Evolutionary conservation across 345 rosid species (phyloP).

Genomic region (Orychophragmus violaceus): DNA sequence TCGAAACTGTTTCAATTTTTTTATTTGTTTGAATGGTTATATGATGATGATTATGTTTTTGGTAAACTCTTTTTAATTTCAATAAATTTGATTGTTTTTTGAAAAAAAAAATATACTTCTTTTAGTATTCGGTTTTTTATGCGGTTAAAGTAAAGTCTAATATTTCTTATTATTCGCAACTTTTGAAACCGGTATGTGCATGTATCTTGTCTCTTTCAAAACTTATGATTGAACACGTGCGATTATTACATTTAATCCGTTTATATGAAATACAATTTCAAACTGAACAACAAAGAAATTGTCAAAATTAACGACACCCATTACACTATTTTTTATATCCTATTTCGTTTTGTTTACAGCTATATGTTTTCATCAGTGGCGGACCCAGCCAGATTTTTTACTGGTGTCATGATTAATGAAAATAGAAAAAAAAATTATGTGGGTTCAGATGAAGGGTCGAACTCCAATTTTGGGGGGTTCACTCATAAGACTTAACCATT

Average conservation of each 20-base stretch:
- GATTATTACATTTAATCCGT: not conserved
- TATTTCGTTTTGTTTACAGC: not conserved
- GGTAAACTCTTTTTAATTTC: too few relatives aligned
- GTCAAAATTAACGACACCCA: not conserved
- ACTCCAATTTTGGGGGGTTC: too few relatives aligned
- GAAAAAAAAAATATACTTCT: not conserved
- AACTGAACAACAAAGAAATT: not conserved
- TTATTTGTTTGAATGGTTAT: too few relatives aligned
- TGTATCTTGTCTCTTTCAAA: slow-evolving; percentile 26
- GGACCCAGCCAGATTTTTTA: too few relatives aligned
- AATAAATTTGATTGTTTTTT: too few relatives aligned
- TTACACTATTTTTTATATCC: not conserved
- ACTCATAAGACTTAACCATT: too few relatives aligned
- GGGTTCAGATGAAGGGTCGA: too few relatives aligned
- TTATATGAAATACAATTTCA: not conserved
- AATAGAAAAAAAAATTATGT: too few relatives aligned
- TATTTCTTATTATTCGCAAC: not conserved
- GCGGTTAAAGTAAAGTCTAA: not conserved
- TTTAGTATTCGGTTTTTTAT: not conserved
- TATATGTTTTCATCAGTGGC: too few relatives aligned
- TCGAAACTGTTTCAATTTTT: too few relatives aligned
- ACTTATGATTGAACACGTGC: slow-evolving; percentile 24
- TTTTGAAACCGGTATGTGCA: not conserved
- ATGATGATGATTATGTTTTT: too few relatives aligned
- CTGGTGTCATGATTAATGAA: too few relatives aligned